A percentile compares a stretch with the other conserved stretches of the same genome.
Conservation (phyloP, 371 early-diverging fungal species). For the Dentiscutata heterogama region DNA sequence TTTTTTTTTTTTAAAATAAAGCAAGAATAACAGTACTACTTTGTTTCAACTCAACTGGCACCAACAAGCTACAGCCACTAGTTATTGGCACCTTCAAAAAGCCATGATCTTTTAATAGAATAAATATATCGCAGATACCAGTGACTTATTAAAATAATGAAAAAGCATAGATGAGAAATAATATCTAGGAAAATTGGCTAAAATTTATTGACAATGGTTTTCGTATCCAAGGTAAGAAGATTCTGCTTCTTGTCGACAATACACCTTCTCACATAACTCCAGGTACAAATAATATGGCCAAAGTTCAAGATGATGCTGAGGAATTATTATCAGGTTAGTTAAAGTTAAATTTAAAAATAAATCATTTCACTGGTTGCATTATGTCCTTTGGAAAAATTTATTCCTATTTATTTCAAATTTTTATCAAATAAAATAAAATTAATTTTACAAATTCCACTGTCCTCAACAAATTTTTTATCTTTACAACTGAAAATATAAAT, state of each 20-base stretch:
- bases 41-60: slow-evolving; percentile 44
- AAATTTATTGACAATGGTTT: not conserved
- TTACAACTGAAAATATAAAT: too few relatives aligned
- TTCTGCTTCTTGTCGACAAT: slow-evolving; percentile 30
- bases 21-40: slow-evolving; percentile 36
- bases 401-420: too few relatives aligned
- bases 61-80: slow-evolving; percentile 35
- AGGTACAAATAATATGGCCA: not conserved
- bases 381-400: too few relatives aligned
- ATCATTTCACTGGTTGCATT: too few relatives aligned
- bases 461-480: too few relatives aligned
- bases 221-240: slow-evolving; percentile 10
- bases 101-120: slow-evolving; percentile 44
- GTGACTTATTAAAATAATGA: slow-evolving; percentile 27
- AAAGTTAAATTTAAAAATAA: too few relatives aligned
- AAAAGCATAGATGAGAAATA: too few relatives aligned
- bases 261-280: not conserved
- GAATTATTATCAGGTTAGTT: slow-evolving; percentile 28
- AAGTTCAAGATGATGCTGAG: slow-evolving; percentile 6
- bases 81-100: slow-evolving; percentile 45
- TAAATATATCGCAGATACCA: slow-evolving; percentile 12
- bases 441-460: too few relatives aligned
- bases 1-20: too few relatives aligned
- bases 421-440: too few relatives aligned
- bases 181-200: too few relatives aligned